Evolutionary conservation across 2,329 filamentous ascomycete species (phyloP), one percentile per base, ranked within the genome.

Genomic region (Penicillium brasilianum): DNA sequence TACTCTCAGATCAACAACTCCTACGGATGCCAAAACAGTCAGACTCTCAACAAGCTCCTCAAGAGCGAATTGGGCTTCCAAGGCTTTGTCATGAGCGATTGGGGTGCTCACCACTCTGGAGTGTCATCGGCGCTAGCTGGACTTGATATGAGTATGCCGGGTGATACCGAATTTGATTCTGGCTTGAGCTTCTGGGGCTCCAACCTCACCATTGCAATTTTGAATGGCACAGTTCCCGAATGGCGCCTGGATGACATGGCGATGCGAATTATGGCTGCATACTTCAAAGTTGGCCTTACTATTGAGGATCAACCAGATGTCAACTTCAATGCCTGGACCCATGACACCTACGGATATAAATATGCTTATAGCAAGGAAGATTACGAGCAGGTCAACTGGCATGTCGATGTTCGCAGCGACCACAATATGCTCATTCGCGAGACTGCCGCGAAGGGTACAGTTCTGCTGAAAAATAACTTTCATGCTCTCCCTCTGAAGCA

Each of bases 381-480:
- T 7, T 63, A 60, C 13, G 37, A 39, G 20, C 10, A 61, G 32
- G 55, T 63, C 3, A 64, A 61, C 25, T 49, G 50, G 46, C 61
- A 64, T 32, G 49, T 59, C 6, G 57, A 96, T 71, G 92, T 94
- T 11, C 89, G 87, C 51, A 83, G 75, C 34, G 82, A 92, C 53
- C 92, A 96, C 72, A 87, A 79, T 41, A 72, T 77, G n/a, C 79
- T 90, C 54, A 93, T 95, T 65, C 87, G 92, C 22, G 84, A 91
- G 65, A 84, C 89, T 52, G 91, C 85, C n/a, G 89, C 89, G 59
- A 89, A 90, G 75, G 90, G 89, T 2, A 92, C 90, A 0, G 91
- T 97, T 3, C 80, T 97, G 11, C 82, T 83, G 18, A 83, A 83
- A 74, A 86, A 86, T 57, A 68, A 67, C 2, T 78, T 80, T 58